Evolutionary conservation across 306 rosid species (phyloP).

Genomic region (Cucurbita pepo): DNA sequence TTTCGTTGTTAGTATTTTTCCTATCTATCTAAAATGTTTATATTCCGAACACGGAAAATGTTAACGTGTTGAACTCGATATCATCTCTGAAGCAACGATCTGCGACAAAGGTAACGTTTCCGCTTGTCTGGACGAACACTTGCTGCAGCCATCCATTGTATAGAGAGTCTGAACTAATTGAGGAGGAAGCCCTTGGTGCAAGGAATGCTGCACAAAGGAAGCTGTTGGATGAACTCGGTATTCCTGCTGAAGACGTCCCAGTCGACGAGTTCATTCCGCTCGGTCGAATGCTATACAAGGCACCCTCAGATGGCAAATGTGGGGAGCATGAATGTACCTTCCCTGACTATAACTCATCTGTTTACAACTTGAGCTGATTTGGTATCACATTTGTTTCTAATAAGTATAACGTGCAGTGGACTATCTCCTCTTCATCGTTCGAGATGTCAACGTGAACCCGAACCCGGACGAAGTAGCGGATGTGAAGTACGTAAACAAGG

Average conservation of each 20-base stretch:
- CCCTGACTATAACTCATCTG: too few species aligned
- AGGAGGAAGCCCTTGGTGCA: slow-evolving; percentile 51
- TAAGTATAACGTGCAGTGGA: slow-evolving; percentile 43
- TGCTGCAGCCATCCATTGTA: slow-evolving; percentile 75
- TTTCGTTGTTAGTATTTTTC: background rate
- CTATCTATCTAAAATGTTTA: too few species aligned
- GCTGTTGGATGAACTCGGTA: slow-evolving; percentile 92
- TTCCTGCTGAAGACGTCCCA: slow-evolving; percentile 72
- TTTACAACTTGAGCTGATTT: too few species aligned
- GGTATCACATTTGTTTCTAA: too few species aligned
- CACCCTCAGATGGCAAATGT: slow-evolving; percentile 98
- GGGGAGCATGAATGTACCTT: slow-evolving; percentile 91
- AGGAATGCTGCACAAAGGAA: slow-evolving; percentile 98
- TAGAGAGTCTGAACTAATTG: slow-evolving; percentile 62
- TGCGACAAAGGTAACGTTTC: slow-evolving; percentile 89
- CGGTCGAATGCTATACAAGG: slow-evolving; percentile 89
- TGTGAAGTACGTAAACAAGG: slow-evolving; percentile 57
- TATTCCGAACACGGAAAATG: background rate
- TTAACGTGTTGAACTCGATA: too few species aligned
- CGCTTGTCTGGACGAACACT: slow-evolving; percentile 91
- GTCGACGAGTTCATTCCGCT: slow-evolving; percentile 78
- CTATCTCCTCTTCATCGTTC: slow-evolving; percentile 69
- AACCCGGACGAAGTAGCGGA: slow-evolving; percentile 91
- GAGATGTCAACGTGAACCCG: slow-evolving; percentile 52
- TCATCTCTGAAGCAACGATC: slow-evolving; percentile 59